Base-by-base conservation (phyloP, 805 yeast genomes). In the Candida rishiriensis region DNA sequence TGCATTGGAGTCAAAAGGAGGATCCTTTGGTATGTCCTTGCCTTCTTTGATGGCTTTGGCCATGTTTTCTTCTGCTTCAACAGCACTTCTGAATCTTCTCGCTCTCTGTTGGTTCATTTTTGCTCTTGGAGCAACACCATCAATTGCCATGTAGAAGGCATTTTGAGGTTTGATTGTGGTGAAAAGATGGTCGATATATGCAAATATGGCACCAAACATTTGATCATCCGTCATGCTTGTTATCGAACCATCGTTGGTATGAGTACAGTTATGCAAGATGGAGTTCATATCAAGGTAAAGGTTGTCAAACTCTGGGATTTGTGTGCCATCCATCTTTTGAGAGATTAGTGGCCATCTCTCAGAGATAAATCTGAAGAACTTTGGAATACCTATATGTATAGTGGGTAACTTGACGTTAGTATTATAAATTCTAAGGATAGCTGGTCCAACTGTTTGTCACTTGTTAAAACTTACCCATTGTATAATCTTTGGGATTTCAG, bases 91-190 rank as follows among this genome's bases (percentile, higher is more conserved):
- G 65, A 91, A 91, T 69, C 99, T 81, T 73, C 99, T 82, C 0
- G 97, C 81, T 68, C 99, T 79, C 66, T 91, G 99, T 66, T 91
- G 98, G 63, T 91, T 91, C 97, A 91, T 90, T 61, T 91, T 91
- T 10, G 99, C 99, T 63, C 99, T 74, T 35, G 99, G 99, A 0
- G 99, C 99, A 41, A 91, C 98, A 62, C 99, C 99, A 69, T 91
- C 99, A 56, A 91, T 87, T 3, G 99, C 98, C 96, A 91, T 89
- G 62, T 85, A 90, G 55, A 91, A 87, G 12, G 84, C 79, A 60
- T 88, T 77, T 56, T 85, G 75, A 9, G 99, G 99, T 62, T 82
- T 81, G 52, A 93, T 89, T 21, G 88, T 79, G 49, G 83, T 83
- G 58, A 93, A 91, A 45, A 93, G 70, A 65, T 93, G 97, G 63